Evolutionary conservation across 768 basidiomycete species (phyloP).

Genomic region (Terana coerulea): DNA sequence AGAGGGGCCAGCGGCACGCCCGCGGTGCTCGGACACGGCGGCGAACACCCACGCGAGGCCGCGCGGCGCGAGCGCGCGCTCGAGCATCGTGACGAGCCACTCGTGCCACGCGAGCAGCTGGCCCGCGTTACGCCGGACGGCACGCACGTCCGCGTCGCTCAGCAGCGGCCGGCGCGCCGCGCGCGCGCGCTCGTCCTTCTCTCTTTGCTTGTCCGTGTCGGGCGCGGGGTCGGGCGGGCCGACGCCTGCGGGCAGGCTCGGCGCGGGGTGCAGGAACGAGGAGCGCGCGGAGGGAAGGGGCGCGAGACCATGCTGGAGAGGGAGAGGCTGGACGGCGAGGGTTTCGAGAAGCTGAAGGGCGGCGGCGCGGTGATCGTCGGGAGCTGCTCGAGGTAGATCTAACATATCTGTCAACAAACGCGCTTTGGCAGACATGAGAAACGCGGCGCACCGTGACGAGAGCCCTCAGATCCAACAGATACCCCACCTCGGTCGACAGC

Average conservation of each 20-base stretch:
- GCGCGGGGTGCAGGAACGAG: conserved; percentile 15
- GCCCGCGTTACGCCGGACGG: conserved; percentile 63
- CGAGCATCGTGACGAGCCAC: conserved; percentile 54
- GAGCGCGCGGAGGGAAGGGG: conserved; percentile 20
- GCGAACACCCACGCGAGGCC: conserved; percentile 35
- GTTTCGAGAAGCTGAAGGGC: conserved; percentile 19
- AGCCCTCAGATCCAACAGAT: conserved; percentile 72
- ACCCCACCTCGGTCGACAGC: conserved; percentile 79
- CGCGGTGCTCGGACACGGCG: conserved; percentile 8
- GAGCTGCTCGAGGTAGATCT: conserved; percentile 45
- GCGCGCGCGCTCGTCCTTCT: conserved; percentile 6
- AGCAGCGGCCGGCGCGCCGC: conserved; percentile 37
- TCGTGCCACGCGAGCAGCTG: conserved; percentile 70
- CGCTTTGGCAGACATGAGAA: background rate
- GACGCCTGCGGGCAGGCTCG: conserved; percentile 7
- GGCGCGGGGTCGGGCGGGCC: conserved; percentile 1
- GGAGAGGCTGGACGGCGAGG: conserved; percentile 19
- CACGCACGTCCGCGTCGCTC: conserved; percentile 51
- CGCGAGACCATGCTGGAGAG: conserved; percentile 16
- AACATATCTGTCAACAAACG: conserved; percentile 1
- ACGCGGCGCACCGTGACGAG: conserved; percentile 61
- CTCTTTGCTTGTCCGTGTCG: conserved; percentile 1
- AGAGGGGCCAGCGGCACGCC: conserved; percentile 2
- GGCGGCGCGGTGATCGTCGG: conserved; percentile 33
- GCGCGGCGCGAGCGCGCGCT: conserved; percentile 43